These are phyloP conservation scores for Leishmania major DNA, from an alignment of 208 protist genomes.

Conservation along the genomic window DNA sequence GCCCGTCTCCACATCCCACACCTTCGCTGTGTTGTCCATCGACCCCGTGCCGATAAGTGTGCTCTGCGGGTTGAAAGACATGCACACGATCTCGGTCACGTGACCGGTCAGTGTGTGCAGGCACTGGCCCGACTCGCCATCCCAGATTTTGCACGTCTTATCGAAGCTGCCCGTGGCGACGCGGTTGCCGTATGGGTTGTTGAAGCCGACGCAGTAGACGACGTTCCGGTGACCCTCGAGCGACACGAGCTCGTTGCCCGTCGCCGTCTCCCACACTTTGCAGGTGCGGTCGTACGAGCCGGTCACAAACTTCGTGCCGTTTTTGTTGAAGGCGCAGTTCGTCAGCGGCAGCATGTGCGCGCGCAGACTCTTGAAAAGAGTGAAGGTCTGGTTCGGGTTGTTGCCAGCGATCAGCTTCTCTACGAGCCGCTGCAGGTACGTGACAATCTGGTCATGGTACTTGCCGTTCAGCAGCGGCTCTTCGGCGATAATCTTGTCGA, in stretches of 20 bases:
- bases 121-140: conserved; percentile 87
- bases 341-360: conserved; percentile 97
- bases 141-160: conserved; percentile 96
- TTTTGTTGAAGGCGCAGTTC: conserved; percentile 98
- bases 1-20: conserved; percentile 95
- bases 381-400: conserved; percentile 88
- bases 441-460: conserved; percentile 74
- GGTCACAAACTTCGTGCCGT: conserved; percentile 94
- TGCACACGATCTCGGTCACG: conserved; percentile 95
- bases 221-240: conserved; percentile 96
- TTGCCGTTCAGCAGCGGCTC: conserved; percentile 90
- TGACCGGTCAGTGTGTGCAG: conserved; percentile 93
- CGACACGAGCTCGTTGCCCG: conserved; percentile 91
- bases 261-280: conserved; percentile 95
- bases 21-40: conserved; percentile 96
- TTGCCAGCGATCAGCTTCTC: conserved; percentile 80
- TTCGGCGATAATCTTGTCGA: conserved; percentile 81
- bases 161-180: conserved; percentile 97
- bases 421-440: conserved; percentile 89
- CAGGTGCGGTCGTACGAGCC: conserved; percentile 96
- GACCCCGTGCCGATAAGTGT: conserved; percentile 92
- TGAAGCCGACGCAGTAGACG: conserved; percentile 96
- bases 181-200: conserved; percentile 95
- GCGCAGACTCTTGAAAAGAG: conserved; percentile 94
- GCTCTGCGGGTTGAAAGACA: conserved; percentile 94